Evolutionary conservation across 78 protist genomes (phyloP).

Genomic region (Cavenderia fasciculata): DNA sequence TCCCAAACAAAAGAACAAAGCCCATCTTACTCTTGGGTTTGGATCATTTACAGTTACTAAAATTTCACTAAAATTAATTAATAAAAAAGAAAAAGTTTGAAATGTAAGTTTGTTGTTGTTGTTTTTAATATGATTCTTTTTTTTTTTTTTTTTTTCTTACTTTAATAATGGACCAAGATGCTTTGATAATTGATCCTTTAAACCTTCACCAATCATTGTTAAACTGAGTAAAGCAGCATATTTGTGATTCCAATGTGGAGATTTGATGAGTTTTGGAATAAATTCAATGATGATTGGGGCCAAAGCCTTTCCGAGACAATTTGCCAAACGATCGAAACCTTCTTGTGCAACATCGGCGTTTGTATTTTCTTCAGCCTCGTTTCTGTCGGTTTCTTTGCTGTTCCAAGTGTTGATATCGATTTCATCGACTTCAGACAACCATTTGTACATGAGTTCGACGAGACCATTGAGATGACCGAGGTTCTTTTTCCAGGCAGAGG

Average conservation of each 20-base stretch:
- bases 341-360: constrained; percentile 78
- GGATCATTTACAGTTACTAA: constrained; percentile 78
- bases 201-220: constrained; percentile 61
- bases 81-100: too few relatives aligned
- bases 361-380: constrained; percentile 53
- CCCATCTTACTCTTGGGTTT: constrained; percentile 93
- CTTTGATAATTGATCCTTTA: neutral
- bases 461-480: neutral
- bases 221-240: constrained; percentile 24
- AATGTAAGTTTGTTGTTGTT: too few relatives aligned
- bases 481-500: constrained; percentile 30
- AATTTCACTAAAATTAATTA: neutral
- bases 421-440: constrained; percentile 80
- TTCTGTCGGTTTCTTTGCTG: neutral
- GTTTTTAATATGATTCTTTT: too few relatives aligned
- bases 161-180: constrained; percentile 45
- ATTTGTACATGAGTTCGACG: constrained; percentile 60
- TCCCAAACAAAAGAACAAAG: constrained; percentile 91
- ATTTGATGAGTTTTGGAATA: neutral
- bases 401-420: constrained; percentile 15
- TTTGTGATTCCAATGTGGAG: constrained; percentile 51
- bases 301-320: constrained; percentile 79
- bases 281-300: constrained; percentile 47
- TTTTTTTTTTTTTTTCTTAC: too few relatives aligned
- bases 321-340: constrained; percentile 87